Evolutionary conservation across 129 eudicot species (phyloP), one percentile per base, ranked within the genome.

Genomic region (Flaveria sonorensis): DNA sequence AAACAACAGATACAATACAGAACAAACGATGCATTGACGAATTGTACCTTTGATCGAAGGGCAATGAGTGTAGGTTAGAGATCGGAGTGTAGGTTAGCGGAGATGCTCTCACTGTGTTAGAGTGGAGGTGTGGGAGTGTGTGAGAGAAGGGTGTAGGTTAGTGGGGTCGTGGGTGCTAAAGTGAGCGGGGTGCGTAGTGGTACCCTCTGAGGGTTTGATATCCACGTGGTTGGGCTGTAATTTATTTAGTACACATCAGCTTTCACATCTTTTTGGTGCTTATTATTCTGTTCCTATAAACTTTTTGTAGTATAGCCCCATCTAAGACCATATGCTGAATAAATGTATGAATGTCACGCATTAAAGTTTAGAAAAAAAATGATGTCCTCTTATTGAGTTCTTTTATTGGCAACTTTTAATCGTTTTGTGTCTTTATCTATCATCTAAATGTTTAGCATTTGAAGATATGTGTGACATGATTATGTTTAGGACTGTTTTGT

Each of bases 141-240:
- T 18, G 24, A 46, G 78, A 74, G 56, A 76, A 19, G 73, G 79
- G 83, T 65, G 79, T 65, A 79, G 3, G 40, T 71, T 80, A 73
- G 74, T 80, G 74, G 10, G 74, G 83, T 16, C 28, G 30, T 30
- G 18, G 56, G 28, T 67, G 84, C 84, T 81, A 81, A 81, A 32
- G 11, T 81, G 84, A 65, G 76, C 84, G 30, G 70, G 71, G 84
- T 81, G 84, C 84, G 84, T 55, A 81, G 0, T 66, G 56, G 14
- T 68, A 67, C 76, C 51, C 43, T 80, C 62, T 67, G 63, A 7
- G 18, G 61, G 46, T 21, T 78, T 61, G 70, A 73, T 48, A 21
- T 74, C 80, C 84, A 81, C 84, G 84, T 81, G 79, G 74, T 80
- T 71, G 2, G 69, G 56, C 74, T 79, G 68, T 70, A 42, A 62